Conservation (phyloP, 768 basidiomycete species). For the Suillus tomentosus region DNA sequence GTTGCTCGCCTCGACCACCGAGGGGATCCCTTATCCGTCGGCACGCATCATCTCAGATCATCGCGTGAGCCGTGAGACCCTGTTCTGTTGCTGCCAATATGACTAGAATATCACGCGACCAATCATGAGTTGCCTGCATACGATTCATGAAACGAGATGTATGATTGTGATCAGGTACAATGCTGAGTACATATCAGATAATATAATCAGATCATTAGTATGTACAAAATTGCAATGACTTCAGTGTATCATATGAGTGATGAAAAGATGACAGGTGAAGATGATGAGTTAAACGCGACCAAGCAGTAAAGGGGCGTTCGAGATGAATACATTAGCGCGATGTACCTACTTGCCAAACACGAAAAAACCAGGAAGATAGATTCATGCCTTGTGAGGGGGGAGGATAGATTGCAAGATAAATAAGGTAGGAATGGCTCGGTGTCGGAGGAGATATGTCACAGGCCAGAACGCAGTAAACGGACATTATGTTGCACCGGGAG, state of each 20-base stretch:
- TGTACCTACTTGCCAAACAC: slow-evolving; percentile 5
- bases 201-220: slow-evolving; percentile 7
- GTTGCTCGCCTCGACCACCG: background rate
- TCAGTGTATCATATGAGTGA: slow-evolving; percentile 5
- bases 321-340: slow-evolving; percentile 22
- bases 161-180: slow-evolving; percentile 12
- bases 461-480: background rate
- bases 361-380: slow-evolving; percentile 8
- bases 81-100: slow-evolving; percentile 6
- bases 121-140: background rate
- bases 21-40: background rate
- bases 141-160: background rate
- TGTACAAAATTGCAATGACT: slow-evolving; percentile 10
- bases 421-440: slow-evolving; percentile 7
- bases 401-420: slow-evolving; percentile 20
- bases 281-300: slow-evolving; percentile 6
- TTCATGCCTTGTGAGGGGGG: slow-evolving; percentile 16
- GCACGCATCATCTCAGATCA: slow-evolving; percentile 1
- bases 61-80: background rate
- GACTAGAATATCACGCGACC: background rate
- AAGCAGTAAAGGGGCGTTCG: slow-evolving; percentile 11
- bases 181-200: slow-evolving; percentile 4
- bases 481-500: background rate
- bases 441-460: slow-evolving; percentile 1
- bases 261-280: background rate